Evolutionary conservation across 83 land plant species (phyloP).

Genomic region (Thuja plicata): DNA sequence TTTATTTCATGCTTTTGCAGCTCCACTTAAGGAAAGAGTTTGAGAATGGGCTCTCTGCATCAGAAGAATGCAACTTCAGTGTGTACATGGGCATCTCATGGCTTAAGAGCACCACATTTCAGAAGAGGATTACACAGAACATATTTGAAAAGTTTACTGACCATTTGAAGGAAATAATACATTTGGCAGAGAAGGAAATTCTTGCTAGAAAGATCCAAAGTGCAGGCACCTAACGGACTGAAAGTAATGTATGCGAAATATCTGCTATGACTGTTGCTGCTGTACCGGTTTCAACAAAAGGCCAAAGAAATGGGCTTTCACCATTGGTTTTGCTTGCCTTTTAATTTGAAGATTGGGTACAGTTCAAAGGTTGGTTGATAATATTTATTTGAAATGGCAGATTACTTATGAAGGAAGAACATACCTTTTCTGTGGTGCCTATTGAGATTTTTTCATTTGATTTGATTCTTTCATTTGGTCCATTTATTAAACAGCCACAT

Average conservation of each 20-base stretch:
- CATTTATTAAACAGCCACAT: neutral
- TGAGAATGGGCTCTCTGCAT: conserved; percentile 42
- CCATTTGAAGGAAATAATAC: conserved; percentile 55
- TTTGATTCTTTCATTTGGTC: conserved; percentile 13
- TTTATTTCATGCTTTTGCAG: conserved; percentile 36
- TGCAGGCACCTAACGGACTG: neutral
- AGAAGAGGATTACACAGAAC: conserved; percentile 71
- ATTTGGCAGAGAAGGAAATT: conserved; percentile 50
- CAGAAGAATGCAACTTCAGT: conserved; percentile 46
- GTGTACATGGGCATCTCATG: conserved; percentile 81
- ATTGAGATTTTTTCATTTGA: neutral
- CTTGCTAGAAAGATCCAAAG: neutral
- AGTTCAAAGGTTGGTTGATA: neutral
- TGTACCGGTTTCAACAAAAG: neutral
- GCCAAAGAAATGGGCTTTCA: conserved; percentile 6
- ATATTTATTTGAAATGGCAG: neutral
- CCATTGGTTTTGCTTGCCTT: neutral
- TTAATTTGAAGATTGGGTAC: neutral
- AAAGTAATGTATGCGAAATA: neutral
- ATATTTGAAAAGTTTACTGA: conserved; percentile 56
- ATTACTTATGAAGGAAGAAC: neutral
- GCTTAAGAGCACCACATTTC: conserved; percentile 82
- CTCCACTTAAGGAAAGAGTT: conserved; percentile 74
- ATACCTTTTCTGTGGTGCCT: neutral
- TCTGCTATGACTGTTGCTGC: conserved; percentile 1